A percentile compares a stretch with the other conserved stretches of the same genome.
phyloP scores from a whole-genome alignment of 805 yeast genomes.

The Candida silvicultrix region DNA sequence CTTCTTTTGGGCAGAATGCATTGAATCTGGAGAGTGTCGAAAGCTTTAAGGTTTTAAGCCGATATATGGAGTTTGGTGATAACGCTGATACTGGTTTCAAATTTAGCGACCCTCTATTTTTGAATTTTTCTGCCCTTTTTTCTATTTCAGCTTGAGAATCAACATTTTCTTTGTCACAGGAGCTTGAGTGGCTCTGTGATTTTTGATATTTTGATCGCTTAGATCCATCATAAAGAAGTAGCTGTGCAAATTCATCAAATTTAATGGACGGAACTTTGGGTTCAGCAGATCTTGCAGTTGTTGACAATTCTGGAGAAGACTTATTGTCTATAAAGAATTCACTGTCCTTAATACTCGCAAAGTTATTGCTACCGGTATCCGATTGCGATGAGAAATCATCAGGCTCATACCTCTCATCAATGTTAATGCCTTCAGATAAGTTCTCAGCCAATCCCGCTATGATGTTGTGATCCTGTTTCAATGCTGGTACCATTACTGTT shows the following conservation, averaged over 20 bases:
- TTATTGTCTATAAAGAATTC: background rate
- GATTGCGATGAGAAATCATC: constrained; percentile 1
- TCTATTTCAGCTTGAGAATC: background rate
- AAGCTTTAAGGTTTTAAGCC: background rate
- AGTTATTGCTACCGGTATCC: constrained; percentile 6
- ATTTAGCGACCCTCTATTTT: constrained; percentile 2
- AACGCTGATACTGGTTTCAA: background rate
- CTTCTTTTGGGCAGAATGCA: background rate
- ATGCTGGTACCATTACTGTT: constrained; percentile 12
- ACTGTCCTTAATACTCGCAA: constrained; percentile 8
- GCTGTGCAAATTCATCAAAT: constrained; percentile 22
- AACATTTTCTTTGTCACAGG: background rate
- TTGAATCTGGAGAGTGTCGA: constrained; percentile 1
- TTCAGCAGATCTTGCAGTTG: background rate
- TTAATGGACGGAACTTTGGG: constrained; percentile 10
- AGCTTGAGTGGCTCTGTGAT: background rate
- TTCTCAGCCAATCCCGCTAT: constrained; percentile 6
- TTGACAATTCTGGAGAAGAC: background rate
- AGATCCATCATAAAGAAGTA: constrained; percentile 22
- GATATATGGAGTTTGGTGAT: background rate
- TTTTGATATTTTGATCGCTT: constrained; percentile 9
- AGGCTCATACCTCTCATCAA: constrained; percentile 9
- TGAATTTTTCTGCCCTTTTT: constrained; percentile 1
- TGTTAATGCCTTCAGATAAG: constrained; percentile 8
- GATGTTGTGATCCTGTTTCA: constrained; percentile 6